A percentile compares a stretch with the other conserved stretches of the same genome.
phyloP scores from a whole-genome alignment of 1,284 basidiomycete species.

The Ustilago bromivora region DNA sequence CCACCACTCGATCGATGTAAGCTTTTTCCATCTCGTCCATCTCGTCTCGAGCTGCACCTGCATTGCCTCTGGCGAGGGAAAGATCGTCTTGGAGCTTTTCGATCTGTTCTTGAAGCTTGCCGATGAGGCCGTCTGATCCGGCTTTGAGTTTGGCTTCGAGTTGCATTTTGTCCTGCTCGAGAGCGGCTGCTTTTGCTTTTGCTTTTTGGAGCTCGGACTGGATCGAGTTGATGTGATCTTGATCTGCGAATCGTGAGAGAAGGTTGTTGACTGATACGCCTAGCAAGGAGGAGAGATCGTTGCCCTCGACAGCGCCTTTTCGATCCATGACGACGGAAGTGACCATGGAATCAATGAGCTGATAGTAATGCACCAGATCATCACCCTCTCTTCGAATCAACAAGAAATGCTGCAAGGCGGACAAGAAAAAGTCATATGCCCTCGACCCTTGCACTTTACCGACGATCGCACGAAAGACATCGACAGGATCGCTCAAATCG shows the following conservation, averaged over 20 bases:
- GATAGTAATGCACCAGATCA: constrained; percentile 84
- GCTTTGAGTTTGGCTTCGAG: constrained; percentile 84
- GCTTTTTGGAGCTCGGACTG: constrained; percentile 82
- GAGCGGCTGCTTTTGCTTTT: constrained; percentile 79
- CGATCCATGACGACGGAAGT: constrained; percentile 90
- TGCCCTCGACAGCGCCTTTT: constrained; percentile 77
- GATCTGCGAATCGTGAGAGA: constrained; percentile 89
- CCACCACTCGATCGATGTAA: constrained; percentile 87
- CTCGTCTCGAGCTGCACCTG: constrained; percentile 72
- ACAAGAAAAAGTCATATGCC: constrained; percentile 87
- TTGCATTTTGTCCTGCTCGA: constrained; percentile 73
- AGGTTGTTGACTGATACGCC: constrained; percentile 90
- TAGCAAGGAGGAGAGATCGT: constrained; percentile 81
- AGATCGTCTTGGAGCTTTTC: constrained; percentile 84
- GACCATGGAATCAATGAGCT: constrained; percentile 91
- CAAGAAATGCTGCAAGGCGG: constrained; percentile 90
- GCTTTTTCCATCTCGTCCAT: constrained; percentile 82
- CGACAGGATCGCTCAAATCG: constrained; percentile 83
- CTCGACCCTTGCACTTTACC: constrained; percentile 80
- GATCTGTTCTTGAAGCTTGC: constrained; percentile 81
- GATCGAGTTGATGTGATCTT: constrained; percentile 83
- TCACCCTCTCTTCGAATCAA: constrained; percentile 86
- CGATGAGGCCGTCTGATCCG: constrained; percentile 85
- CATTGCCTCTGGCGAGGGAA: constrained; percentile 80
- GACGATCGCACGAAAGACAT: constrained; percentile 86